Conservation (phyloP, 768 basidiomycete species). For the Agaricus sinodeliciosus region DNA sequence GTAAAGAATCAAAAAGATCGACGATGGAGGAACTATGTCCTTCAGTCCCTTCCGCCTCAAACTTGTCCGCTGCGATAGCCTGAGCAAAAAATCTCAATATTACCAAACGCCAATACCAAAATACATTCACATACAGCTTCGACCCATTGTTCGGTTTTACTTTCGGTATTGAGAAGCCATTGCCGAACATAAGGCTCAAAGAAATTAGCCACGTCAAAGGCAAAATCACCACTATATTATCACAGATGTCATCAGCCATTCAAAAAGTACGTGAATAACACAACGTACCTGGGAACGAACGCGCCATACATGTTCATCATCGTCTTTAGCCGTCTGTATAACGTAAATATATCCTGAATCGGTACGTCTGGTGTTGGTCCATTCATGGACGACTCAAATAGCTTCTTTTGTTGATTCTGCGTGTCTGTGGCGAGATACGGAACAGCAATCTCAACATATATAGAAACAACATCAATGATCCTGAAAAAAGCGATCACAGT, state of each 20-base stretch:
- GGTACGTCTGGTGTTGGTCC: constrained; percentile 83
- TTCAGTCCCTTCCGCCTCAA: constrained; percentile 70
- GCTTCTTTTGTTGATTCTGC: constrained; percentile 59
- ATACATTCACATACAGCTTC: constrained; percentile 56
- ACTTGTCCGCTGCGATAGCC: constrained; percentile 77
- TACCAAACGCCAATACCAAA: neutral
- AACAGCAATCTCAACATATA: constrained; percentile 61
- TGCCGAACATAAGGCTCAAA: constrained; percentile 85
- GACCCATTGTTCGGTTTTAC: constrained; percentile 92
- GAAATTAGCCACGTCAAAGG: constrained; percentile 67
- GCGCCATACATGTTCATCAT: constrained; percentile 76
- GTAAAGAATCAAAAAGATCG: constrained; percentile 91
- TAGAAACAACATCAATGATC: constrained; percentile 67
- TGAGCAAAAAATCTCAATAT: constrained; percentile 18
- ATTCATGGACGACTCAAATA: constrained; percentile 81
- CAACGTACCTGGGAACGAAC: constrained; percentile 70
- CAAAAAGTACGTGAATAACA: neutral
- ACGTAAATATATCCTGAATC: constrained; percentile 83
- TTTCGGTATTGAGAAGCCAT: constrained; percentile 87
- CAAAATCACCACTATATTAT: constrained; percentile 39
- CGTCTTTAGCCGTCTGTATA: constrained; percentile 75
- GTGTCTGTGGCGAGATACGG: constrained; percentile 65
- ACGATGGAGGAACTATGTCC: constrained; percentile 96
- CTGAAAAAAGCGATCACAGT: constrained; percentile 24
- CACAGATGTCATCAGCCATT: neutral